Evolutionary conservation across 768 basidiomycete species (phyloP).

Genomic region (Trametes maxima): DNA sequence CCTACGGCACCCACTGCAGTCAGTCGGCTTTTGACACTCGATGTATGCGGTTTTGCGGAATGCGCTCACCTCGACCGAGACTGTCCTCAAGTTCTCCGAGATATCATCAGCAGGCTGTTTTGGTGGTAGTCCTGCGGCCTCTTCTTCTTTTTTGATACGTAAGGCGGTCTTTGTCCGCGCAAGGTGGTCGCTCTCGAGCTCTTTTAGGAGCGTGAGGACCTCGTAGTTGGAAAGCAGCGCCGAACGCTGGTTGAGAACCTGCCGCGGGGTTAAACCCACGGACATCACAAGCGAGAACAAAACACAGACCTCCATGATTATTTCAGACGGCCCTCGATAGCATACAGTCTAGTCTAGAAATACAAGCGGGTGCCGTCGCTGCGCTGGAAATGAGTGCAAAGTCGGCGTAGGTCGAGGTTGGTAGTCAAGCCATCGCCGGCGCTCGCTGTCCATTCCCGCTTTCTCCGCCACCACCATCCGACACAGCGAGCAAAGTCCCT

Average conservation of each 20-base stretch:
- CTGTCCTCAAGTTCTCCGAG: slow-evolving; percentile 79
- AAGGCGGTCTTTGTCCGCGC: slow-evolving; percentile 68
- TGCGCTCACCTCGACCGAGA: slow-evolving; percentile 75
- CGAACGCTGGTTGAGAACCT: slow-evolving; percentile 72
- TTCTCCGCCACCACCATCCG: slow-evolving; percentile 26
- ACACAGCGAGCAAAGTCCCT: slow-evolving; percentile 26
- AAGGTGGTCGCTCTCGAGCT: slow-evolving; percentile 75
- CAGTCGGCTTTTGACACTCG: slow-evolving; percentile 10
- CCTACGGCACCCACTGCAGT: slow-evolving; percentile 47
- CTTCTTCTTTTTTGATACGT: slow-evolving; percentile 79
- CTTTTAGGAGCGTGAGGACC: slow-evolving; percentile 74
- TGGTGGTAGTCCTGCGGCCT: slow-evolving; percentile 44
- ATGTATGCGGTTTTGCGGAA: neutral
- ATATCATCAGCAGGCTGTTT: slow-evolving; percentile 52
- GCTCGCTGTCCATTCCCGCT: slow-evolving; percentile 23
- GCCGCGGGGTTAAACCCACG: neutral
- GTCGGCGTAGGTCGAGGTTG: slow-evolving; percentile 11
- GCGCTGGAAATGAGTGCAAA: neutral
- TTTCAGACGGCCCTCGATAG: neutral
- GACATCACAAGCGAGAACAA: neutral
- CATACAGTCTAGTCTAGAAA: slow-evolving; percentile 19
- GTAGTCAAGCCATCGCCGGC: slow-evolving; percentile 23
- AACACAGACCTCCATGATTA: slow-evolving; percentile 31
- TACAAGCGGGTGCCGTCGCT: slow-evolving; percentile 6
- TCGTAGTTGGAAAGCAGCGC: slow-evolving; percentile 90